These are phyloP conservation scores for Phytophthora podocarpi DNA, from an alignment of 352 stramenopile genomes.

Conservation along the genomic window DNA sequence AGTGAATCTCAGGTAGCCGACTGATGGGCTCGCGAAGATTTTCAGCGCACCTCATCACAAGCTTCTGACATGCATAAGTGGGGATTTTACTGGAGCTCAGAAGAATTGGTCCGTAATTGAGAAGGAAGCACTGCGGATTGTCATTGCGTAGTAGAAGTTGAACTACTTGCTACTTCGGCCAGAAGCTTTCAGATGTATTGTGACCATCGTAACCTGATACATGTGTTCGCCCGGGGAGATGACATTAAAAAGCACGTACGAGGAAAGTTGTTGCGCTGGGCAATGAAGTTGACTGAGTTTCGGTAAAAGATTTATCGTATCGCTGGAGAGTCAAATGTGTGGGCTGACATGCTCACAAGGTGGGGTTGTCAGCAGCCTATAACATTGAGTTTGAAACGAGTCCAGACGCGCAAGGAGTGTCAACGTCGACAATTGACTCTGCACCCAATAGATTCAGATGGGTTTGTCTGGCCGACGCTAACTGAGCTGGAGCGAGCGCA, in stretches of 20 bases:
- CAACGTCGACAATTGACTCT: background rate
- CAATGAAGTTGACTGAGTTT: background rate
- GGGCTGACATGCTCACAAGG: background rate
- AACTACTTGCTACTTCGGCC: background rate
- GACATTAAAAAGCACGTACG: constrained; percentile 1
- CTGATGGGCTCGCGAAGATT: no score
- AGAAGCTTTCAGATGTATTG: background rate
- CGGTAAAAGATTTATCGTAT: background rate
- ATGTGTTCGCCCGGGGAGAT: background rate
- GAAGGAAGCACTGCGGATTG: constrained; percentile 3
- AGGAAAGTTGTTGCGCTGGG: background rate
- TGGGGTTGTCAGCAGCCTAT: background rate
- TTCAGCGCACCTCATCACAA: no score
- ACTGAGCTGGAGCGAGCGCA: background rate
- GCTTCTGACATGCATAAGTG: background rate
- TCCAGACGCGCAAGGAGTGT: background rate
- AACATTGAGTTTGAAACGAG: background rate
- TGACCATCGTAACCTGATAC: background rate
- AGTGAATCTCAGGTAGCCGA: no score
- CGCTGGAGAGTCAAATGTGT: background rate
- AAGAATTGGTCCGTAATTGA: background rate
- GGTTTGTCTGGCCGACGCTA: background rate
- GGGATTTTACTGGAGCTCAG: background rate
- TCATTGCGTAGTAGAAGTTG: background rate
- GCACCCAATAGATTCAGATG: no score